Evolutionary conservation across 495 filamentous ascomycete genomes (phyloP).

Genomic region (Penicillium alfredii): DNA sequence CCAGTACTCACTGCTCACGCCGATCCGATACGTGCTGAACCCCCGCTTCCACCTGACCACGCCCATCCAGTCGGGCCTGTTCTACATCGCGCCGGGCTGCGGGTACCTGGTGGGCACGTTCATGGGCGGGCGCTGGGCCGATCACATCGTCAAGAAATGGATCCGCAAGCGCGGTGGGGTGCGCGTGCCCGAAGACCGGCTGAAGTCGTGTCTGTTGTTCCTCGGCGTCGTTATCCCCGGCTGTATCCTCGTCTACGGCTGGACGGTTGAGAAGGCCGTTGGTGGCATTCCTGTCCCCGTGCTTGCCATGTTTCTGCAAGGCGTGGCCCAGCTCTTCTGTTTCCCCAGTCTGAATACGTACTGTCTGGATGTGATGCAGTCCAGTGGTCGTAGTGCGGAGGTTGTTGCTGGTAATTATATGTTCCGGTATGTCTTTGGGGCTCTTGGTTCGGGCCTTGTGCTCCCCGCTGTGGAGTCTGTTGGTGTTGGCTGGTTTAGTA

Average conservation of each 20-base stretch:
- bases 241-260: slow-evolving; percentile 66
- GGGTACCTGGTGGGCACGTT: slow-evolving; percentile 68
- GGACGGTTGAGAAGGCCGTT: slow-evolving; percentile 59
- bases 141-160: slow-evolving; percentile 57
- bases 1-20: slow-evolving; percentile 66
- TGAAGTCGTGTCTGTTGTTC: slow-evolving; percentile 55
- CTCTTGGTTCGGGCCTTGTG: slow-evolving; percentile 57
- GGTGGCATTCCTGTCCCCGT: slow-evolving; percentile 65
- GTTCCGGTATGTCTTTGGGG: slow-evolving; percentile 62
- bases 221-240: slow-evolving; percentile 55
- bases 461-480: slow-evolving; percentile 60
- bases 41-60: slow-evolving; percentile 62
- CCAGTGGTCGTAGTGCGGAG: slow-evolving; percentile 49
- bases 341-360: slow-evolving; percentile 71
- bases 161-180: slow-evolving; percentile 50
- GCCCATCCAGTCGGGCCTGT: slow-evolving; percentile 61
- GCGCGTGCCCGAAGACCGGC: slow-evolving; percentile 63
- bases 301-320: slow-evolving; percentile 65
- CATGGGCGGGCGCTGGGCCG: slow-evolving; percentile 65
- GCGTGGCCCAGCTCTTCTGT: slow-evolving; percentile 65
- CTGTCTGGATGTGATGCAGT: slow-evolving; percentile 69
- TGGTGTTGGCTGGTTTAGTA: slow-evolving; percentile 62
- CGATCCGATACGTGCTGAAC: slow-evolving; percentile 69
- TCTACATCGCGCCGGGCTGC: slow-evolving; percentile 68
- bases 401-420: slow-evolving; percentile 72